Base-by-base conservation (phyloP, 116 monocot species). In the Dioscorea cayenensis region DNA sequence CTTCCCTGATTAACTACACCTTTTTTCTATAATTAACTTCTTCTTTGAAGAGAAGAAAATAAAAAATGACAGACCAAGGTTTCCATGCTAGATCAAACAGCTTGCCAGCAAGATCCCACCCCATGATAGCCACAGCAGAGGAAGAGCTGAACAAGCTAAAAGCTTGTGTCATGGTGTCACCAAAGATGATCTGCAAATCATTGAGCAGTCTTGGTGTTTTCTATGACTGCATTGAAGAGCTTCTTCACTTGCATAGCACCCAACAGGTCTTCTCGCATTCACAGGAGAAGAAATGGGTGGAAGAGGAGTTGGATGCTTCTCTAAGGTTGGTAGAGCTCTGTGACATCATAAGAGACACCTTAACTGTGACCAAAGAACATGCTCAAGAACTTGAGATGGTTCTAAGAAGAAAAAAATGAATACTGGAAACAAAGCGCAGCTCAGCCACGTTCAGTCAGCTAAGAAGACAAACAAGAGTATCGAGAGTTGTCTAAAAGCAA, bases 271-370 rank as follows among this genome's bases (percentile, higher is more conserved):
- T 85, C 51, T 28, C 13, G 28, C 52, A 21, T 59, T 59, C 21
- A 20, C 9, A 23, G 28, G 63, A 63, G 21, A 63, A 63, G 63
- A 77, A 68, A 68, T 72, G 32, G 65, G 36, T 75, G 6, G 79
- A 81, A 49, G 73, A 71, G 17, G 67, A 79, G 63, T 65, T 89
- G 17, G 81, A 85, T 38, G 37, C 22, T 9, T 85, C 78, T 9
- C 27, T 85, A 10, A 63, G 63, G 23, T 27, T 63, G 25, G 20
- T 63, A 9, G 27, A 23, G 0, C 63, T 63, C 7, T 63, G 25
- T 23, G 21, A 13, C 2, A 23, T 23, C 63, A 63, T 23, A 28
- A 23, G 63, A 13, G 22, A 63, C 6, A 23, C 11, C 63, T 21
- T 63, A 7, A 2, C 63, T 23, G 27, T 3, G 6, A 63, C 71